Evolutionary conservation across 177 flowering plant species (phyloP), one percentile per base, ranked within the genome.

Genomic region (Tripterygium wilfordii): DNA sequence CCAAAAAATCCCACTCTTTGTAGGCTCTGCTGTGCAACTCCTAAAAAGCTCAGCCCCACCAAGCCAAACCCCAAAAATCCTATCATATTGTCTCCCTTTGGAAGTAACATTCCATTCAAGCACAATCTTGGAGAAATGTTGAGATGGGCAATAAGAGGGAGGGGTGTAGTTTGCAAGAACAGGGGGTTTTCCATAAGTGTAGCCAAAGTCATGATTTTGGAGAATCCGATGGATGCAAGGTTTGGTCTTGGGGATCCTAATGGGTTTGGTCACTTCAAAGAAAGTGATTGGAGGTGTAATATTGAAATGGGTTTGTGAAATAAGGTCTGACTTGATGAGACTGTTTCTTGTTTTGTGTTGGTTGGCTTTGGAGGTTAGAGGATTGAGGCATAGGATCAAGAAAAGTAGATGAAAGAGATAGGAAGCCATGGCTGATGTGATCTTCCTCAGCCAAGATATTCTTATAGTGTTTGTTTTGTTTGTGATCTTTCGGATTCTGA

Each of bases 21-120:
- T 70, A 0, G 96, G 98, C 67, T 85, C 98, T 9, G 96, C 95
- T 0, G 89, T 85, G 64, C 96, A 90, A 67, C 95, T 81, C 25
- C 98, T 58, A 13, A 90, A 69, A 49, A 90, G 61, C 81, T 90
- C 96, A 3, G 75, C 95, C 0, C 95, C 95, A 18, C 77, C 68
- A 4, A 90, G 54, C 96, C 96, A 90, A 36, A 88, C 69, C 16
- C 96, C 96, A 52, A 85, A 85, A 36, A 88, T 90, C 10, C 98
- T 69, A 56, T 90, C 96, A 36, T 79, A 88, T 57, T 90, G 98
- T 31, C 84, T 59, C 18, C 96, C 96, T 56, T 70, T 71, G 48
- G 78, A 65, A 0, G 78, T 78, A 1, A 94, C 81, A 2, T 54
- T 70, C 85, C 81, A 89, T 32, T 84, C 85, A 9, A 90, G 68